Percentiles rank a stretch among this genome's conserved stretches.
phyloP scores from a whole-genome alignment of 2,329 filamentous ascomycete species.

The Coleophoma crateriformis region DNA sequence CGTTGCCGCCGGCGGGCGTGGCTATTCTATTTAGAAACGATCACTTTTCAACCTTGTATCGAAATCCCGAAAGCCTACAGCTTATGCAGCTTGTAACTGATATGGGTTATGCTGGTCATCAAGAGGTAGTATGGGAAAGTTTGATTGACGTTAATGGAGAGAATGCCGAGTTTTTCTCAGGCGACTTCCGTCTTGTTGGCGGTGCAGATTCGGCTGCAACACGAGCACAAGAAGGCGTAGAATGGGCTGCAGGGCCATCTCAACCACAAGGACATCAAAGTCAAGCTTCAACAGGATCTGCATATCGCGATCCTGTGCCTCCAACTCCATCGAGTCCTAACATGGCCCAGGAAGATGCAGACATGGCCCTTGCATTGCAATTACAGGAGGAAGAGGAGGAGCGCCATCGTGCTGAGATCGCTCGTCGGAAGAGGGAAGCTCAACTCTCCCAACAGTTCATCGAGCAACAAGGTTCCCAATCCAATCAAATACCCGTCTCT shows the following conservation, averaged over 20 bases:
- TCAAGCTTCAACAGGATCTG: slow-evolving; percentile 3
- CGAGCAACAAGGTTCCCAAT: slow-evolving; percentile 50
- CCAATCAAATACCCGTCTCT: slow-evolving; percentile 19
- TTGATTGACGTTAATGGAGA: slow-evolving; percentile 84
- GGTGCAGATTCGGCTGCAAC: slow-evolving; percentile 32
- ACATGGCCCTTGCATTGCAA: slow-evolving; percentile 83
- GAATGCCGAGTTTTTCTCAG: slow-evolving; percentile 77
- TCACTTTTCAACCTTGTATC: slow-evolving; percentile 91
- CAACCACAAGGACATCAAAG: slow-evolving; percentile 4
- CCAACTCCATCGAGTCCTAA: slow-evolving; percentile 13
- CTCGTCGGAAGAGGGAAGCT: slow-evolving; percentile 59
- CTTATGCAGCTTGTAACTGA: slow-evolving; percentile 87
- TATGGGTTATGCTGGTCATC: slow-evolving; percentile 79
- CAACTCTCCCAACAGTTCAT: slow-evolving; percentile 66
- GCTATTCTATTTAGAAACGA: slow-evolving; percentile 96
- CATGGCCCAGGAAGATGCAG: slow-evolving; percentile 70
- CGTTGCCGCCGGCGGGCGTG: slow-evolving; percentile 69
- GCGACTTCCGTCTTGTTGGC: slow-evolving; percentile 84
- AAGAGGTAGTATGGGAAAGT: slow-evolving; percentile 95
- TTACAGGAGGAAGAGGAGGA: slow-evolving; percentile 93
- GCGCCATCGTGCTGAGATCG: slow-evolving; percentile 56
- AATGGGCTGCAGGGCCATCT: slow-evolving; percentile 15
- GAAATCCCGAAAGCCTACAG: slow-evolving; percentile 71
- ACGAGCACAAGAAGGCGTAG: slow-evolving; percentile 1
- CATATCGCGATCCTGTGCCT: slow-evolving; percentile 3